Conservation (phyloP, 2,329 filamentous ascomycete genomes). For the Xylariaceae sp. region DNA sequence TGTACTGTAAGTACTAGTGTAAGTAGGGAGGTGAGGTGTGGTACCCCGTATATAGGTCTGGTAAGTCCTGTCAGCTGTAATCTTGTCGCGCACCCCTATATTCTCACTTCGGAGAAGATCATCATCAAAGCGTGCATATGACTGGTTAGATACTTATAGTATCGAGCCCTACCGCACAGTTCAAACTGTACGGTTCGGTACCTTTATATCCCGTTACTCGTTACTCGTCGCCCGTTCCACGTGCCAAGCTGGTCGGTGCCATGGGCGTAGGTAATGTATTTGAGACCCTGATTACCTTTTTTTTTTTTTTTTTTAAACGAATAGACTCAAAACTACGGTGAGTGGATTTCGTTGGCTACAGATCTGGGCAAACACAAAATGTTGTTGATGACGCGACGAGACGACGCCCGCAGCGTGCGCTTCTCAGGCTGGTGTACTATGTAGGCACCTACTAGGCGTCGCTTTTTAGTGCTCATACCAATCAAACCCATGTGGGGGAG, state of each 20-base stretch:
- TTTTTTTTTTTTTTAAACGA: neutral
- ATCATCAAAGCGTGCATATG: slow-evolving; percentile 1
- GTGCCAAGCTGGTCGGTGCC: neutral
- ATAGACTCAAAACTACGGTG: slow-evolving; percentile 3
- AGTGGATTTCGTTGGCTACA: slow-evolving; percentile 2
- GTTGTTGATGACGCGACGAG: slow-evolving; percentile 13
- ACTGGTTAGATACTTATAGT: slow-evolving; percentile 7
- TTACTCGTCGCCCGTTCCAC: neutral
- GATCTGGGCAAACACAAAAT: slow-evolving; percentile 4
- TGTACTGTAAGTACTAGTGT: too few relatives aligned
- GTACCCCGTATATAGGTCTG: neutral
- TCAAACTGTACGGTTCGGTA: neutral
- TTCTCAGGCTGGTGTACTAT: neutral
- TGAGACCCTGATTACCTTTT: neutral
- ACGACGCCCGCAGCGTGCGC: neutral
- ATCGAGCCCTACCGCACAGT: slow-evolving; percentile 10
- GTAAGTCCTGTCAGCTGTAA: slow-evolving; percentile 15
- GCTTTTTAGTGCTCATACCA: slow-evolving; percentile 4
- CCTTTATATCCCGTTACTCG: too few relatives aligned
- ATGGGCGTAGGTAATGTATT: neutral
- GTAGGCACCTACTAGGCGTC: neutral
- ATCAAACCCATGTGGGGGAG: slow-evolving; percentile 14
- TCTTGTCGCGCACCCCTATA: slow-evolving; percentile 7
- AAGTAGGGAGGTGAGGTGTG: neutral
- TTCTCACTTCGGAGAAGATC: slow-evolving; percentile 14